Percentiles rank a stretch among this genome's conserved stretches.
phyloP scores from a whole-genome alignment of 2,329 filamentous ascomycete genomes.

The Phaeosphaeriaceae sp. region DNA sequence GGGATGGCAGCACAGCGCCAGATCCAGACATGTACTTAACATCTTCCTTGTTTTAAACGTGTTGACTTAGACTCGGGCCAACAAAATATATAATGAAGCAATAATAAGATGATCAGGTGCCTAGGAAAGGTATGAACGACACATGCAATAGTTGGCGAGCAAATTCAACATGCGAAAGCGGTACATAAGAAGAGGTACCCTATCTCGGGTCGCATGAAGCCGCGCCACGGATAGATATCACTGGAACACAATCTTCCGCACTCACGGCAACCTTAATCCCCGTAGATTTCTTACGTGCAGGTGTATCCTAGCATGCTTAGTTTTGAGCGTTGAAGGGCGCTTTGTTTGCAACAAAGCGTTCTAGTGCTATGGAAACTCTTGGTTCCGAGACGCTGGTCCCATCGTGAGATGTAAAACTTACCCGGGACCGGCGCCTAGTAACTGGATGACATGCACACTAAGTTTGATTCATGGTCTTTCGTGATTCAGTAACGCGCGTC shows the following conservation, averaged over 20 bases:
- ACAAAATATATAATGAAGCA: neutral
- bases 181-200: conserved; percentile 18
- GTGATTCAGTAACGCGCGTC: conserved; percentile 4
- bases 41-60: conserved; percentile 13
- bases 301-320: conserved; percentile 3
- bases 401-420: neutral
- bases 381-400: conserved; percentile 22
- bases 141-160: neutral
- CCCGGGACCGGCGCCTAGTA: neutral
- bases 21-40: conserved; percentile 37
- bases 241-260: conserved; percentile 21
- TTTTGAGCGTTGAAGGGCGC: conserved; percentile 8
- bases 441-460: neutral
- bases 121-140: conserved; percentile 1
- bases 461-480: conserved; percentile 10
- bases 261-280: conserved; percentile 8
- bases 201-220: conserved; percentile 28
- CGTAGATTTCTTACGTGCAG: conserved; percentile 17
- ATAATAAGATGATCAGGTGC: conserved; percentile 8
- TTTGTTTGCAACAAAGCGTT: conserved; percentile 11
- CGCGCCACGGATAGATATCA: conserved; percentile 28
- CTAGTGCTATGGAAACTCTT: conserved; percentile 26
- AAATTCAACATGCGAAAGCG: conserved; percentile 3
- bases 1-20: conserved; percentile 41
- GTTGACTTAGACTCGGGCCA: neutral